Evolutionary conservation across 306 rosid species (phyloP), one percentile per base, ranked within the genome.

Genomic region (Vigna radiata): DNA sequence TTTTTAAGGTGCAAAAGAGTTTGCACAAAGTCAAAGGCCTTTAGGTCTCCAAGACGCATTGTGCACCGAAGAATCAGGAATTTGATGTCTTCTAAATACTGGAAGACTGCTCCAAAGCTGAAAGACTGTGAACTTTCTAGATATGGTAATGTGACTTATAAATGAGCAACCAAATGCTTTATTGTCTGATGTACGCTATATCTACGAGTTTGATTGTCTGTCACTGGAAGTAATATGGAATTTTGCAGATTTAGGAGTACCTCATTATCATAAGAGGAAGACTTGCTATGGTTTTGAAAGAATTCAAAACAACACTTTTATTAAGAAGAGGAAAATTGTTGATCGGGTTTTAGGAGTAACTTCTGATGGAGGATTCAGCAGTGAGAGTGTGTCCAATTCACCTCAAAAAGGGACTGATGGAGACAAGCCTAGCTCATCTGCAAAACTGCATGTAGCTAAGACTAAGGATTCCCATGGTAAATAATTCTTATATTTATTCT

Each of bases 321-420:
- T 71, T 68, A 91, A 91, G 88, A 90, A 82, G 87, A 91, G 90
- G 88, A 89, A 86, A 80, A 55, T 85, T 73, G 67, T 88, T 85
- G 90, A 90, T 77, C 87, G 79, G 55, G 77, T 82, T 87, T 87
- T 90, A 6, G 83, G 86, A 9, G 83, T 90, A 81, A 89, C 77
- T 66, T 94, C 90, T 72, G 97, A 94, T 78, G 97, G 93, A 67
- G 97, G 95, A 78, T 89, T 91, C 80, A 90, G 98, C 78, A 88
- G 97, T 78, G 97, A 94, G 81, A 94, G 97, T 74, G 96, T 91
- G 70, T 82, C 97, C 70, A 89, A 90, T 77, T 89, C 96, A n/a
- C 97, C 95, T 0, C 89, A 84, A 85, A 91, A 89, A 81, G 81
- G 87, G 65, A 54, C 21, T 11, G 74, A 77, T 55, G 81, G 82